Percentiles rank a stretch among this genome's conserved stretches.
Evolutionary conservation across 164 flowering plant species (phyloP).

Genomic region (Houttuynia cordata): DNA sequence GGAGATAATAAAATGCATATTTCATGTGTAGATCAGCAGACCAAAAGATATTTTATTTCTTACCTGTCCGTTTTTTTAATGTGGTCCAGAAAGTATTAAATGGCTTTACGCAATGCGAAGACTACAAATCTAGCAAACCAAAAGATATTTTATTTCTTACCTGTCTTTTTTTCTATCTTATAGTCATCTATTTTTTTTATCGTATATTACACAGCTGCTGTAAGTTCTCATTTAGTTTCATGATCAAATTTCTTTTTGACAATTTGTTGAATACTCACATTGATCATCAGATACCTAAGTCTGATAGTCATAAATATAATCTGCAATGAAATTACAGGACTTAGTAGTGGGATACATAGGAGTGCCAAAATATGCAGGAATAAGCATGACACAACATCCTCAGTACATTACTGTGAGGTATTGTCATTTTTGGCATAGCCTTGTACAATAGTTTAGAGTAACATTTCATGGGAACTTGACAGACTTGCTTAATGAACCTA

Average conservation of each 20-base stretch:
- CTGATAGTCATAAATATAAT: not conserved
- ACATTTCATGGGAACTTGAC: constrained; percentile 3
- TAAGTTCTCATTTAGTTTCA: constrained; percentile 22
- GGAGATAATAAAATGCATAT: no score
- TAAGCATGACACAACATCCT: constrained; percentile 20
- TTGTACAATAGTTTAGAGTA: not conserved
- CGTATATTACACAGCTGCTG: constrained; percentile 72
- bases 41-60: no score
- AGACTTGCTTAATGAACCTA: constrained; percentile 85
- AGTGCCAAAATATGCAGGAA: constrained; percentile 75
- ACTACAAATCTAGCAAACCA: no score
- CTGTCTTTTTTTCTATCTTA: not conserved
- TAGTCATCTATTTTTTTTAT: constrained; percentile 7
- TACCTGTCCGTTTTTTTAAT: no score
- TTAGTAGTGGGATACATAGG: constrained; percentile 99
- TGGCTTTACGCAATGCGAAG: no score
- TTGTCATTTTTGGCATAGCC: not conserved
- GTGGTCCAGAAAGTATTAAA: no score
- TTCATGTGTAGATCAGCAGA: no score
- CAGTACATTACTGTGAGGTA: constrained; percentile 97
- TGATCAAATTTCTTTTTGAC: not conserved
- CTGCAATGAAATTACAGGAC: constrained; percentile 39
- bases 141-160: not conserved
- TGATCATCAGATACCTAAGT: not conserved
- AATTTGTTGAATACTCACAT: no score